Evolutionary conservation across 2,329 filamentous ascomycete species (phyloP).

Genomic region (Ophiocordyceps camponoti-rufipedis): DNA sequence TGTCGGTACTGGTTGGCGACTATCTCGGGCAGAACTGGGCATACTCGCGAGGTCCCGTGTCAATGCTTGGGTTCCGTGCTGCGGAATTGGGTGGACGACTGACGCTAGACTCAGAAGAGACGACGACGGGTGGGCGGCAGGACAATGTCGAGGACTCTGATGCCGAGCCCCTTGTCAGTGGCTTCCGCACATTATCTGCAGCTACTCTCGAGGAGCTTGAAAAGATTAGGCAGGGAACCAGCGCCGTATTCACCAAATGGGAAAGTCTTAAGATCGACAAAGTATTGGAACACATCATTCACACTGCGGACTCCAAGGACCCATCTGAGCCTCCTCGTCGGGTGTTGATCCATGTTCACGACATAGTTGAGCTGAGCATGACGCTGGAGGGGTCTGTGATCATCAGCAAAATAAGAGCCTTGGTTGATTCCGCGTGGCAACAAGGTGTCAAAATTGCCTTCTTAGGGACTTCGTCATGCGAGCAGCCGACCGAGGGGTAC

Average conservation of each 20-base stretch:
- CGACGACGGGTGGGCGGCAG: constrained; percentile 6
- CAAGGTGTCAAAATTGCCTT: constrained; percentile 57
- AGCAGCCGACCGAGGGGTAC: constrained; percentile 27
- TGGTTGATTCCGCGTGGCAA: constrained; percentile 54
- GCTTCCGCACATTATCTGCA: constrained; percentile 9
- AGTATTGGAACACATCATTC: constrained; percentile 37
- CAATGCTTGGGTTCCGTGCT: constrained; percentile 37
- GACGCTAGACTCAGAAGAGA: constrained; percentile 27
- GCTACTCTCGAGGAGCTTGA: constrained; percentile 22
- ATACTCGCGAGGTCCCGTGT: constrained; percentile 26
- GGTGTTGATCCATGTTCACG: constrained; percentile 61
- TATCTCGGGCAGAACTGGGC: constrained; percentile 48
- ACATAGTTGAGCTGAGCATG: constrained; percentile 61
- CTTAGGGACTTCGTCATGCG: constrained; percentile 55
- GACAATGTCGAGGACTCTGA: constrained; percentile 17
- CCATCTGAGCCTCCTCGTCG: constrained; percentile 18
- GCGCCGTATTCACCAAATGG: constrained; percentile 28
- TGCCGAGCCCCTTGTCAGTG: constrained; percentile 12
- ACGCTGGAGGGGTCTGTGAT: constrained; percentile 52
- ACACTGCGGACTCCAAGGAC: constrained; percentile 21
- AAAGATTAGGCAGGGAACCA: constrained; percentile 20
- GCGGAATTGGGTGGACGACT: constrained; percentile 35
- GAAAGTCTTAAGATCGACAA: constrained; percentile 42
- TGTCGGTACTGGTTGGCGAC: constrained; percentile 50
- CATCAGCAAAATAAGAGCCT: constrained; percentile 48